A percentile compares a stretch with the other conserved stretches of the same genome.
Conservation (phyloP, 257 asterid species). For the Cynanchum wilfordii region DNA sequence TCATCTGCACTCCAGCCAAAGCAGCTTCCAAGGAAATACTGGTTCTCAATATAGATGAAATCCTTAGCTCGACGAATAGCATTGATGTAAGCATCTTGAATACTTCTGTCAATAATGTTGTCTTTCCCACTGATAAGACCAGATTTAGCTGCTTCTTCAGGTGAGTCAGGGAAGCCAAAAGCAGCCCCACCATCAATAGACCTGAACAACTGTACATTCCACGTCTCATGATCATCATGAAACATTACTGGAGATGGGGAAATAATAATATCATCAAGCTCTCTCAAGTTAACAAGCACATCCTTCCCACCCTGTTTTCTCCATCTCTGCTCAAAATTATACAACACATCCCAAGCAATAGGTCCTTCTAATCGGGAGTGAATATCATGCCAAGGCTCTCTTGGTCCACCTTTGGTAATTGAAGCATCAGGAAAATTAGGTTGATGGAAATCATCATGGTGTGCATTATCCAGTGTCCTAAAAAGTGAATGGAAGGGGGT, state of each 20-base stretch:
- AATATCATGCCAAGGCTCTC: constrained; percentile 92
- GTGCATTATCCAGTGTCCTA: constrained; percentile 76
- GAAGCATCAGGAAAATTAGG: constrained; percentile 66
- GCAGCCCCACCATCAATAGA: constrained; percentile 96
- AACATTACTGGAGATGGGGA: constrained; percentile 74
- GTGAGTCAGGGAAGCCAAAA: constrained; percentile 75
- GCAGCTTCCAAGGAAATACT: constrained; percentile 72
- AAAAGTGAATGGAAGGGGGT: constrained; percentile 78
- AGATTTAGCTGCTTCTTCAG: constrained; percentile 65
- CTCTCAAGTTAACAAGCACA: constrained; percentile 51
- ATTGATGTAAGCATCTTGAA: constrained; percentile 78
- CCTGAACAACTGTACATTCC: constrained; percentile 81
- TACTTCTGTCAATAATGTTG: constrained; percentile 72
- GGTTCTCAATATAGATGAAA: constrained; percentile 77
- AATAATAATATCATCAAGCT: constrained; percentile 48
- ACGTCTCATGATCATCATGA: constrained; percentile 65
- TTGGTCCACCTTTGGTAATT: constrained; percentile 68
- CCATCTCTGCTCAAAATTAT: constrained; percentile 91
- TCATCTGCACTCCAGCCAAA: constrained; percentile 60
- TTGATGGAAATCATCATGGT: constrained; percentile 82
- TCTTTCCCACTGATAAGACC: constrained; percentile 86
- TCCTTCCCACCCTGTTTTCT: constrained; percentile 79
- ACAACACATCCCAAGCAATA: constrained; percentile 82
- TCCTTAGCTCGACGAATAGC: constrained; percentile 85
- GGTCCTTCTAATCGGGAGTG: constrained; percentile 80